phyloP scores from a whole-genome alignment of 345 rosid species.

The Anacardium occidentale region DNA sequence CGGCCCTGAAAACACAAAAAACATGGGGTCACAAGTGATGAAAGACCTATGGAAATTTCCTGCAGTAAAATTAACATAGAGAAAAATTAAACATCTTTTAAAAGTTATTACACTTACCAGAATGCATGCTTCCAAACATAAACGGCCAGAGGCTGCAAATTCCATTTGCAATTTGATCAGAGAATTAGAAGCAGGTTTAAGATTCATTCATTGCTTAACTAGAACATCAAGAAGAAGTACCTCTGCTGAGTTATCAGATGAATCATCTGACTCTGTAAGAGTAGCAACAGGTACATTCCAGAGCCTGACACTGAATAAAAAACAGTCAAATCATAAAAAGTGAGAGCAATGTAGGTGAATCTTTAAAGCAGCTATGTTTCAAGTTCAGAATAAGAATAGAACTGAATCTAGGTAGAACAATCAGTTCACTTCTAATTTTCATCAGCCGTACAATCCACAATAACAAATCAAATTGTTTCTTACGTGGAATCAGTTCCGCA shows the following conservation, averaged over 20 bases:
- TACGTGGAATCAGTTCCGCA: slow-evolving; percentile 95
- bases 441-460: neutral
- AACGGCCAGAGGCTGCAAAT: slow-evolving; percentile 63
- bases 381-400: slow-evolving; percentile 1
- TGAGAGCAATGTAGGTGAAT: slow-evolving; percentile 2
- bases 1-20: slow-evolving; percentile 54
- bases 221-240: slow-evolving; percentile 34
- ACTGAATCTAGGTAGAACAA: slow-evolving; percentile 1
- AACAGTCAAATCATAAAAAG: neutral
- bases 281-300: slow-evolving; percentile 87
- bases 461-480: slow-evolving; percentile 22
- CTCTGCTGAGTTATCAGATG: slow-evolving; percentile 47
- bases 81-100: neutral
- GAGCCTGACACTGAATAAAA: slow-evolving; percentile 71
- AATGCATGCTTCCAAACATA: slow-evolving; percentile 82
- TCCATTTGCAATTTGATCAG: slow-evolving; percentile 26
- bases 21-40: neutral
- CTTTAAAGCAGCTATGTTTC: neutral
- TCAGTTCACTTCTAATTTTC: neutral
- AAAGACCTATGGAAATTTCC: neutral
- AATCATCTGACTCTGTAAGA: slow-evolving; percentile 43
- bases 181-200: slow-evolving; percentile 4
- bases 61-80: neutral
- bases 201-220: neutral
- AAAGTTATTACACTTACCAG: slow-evolving; percentile 44